Percentiles rank a stretch among this genome's conserved stretches.
These are phyloP conservation scores for Kregervanrija pseudodelftensis DNA, from an alignment of 805 yeast genomes.

Conservation along the genomic window DNA sequence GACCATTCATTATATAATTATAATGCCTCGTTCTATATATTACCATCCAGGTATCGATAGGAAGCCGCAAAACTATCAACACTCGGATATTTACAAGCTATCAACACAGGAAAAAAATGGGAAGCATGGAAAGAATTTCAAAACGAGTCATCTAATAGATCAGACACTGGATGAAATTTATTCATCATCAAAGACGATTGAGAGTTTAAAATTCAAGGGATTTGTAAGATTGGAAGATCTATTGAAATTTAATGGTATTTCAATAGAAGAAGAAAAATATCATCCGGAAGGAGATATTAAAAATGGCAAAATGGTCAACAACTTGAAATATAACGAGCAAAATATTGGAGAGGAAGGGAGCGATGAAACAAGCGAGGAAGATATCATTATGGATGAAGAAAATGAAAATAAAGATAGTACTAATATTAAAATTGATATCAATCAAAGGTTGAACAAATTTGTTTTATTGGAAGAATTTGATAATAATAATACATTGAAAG, in stretches of 20 bases:
- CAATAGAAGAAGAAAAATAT: not conserved
- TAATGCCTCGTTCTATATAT: too few species aligned
- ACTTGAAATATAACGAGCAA: not conserved
- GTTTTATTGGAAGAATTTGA: not conserved
- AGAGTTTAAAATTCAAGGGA: not conserved
- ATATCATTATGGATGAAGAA: not conserved
- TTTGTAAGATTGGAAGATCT: conserved; percentile 1
- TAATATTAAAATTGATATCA: not conserved
- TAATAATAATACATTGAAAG: not conserved
- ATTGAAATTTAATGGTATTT: not conserved
- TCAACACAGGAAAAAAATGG: not conserved
- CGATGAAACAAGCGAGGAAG: not conserved
- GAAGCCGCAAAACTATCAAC: too few species aligned
- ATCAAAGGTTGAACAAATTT: not conserved
- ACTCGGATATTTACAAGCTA: too few species aligned
- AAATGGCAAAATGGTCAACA: not conserved
- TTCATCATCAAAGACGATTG: not conserved
- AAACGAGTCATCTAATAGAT: not conserved
- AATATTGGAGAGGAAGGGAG: not conserved
- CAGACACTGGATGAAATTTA: not conserved
- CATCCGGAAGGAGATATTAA: not conserved
- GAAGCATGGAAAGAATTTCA: not conserved
- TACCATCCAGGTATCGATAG: too few species aligned
- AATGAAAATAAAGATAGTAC: not conserved
- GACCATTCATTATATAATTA: too few species aligned